phyloP scores from a whole-genome alignment of 2,329 filamentous ascomycete species.

The Aureobasidium leucospermi region DNA sequence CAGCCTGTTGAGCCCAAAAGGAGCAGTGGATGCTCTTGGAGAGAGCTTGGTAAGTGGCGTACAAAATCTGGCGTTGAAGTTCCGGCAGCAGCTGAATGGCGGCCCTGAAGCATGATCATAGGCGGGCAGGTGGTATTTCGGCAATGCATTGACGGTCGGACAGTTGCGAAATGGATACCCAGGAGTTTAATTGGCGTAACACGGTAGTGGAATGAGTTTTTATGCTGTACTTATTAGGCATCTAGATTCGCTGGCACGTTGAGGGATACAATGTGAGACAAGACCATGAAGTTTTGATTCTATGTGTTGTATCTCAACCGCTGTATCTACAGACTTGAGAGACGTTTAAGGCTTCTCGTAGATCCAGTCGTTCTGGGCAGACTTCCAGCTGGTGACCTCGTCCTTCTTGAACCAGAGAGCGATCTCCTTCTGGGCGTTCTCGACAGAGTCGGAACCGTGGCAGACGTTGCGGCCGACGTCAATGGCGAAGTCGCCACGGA shows the following conservation, averaged over 20 bases:
- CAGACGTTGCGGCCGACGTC: constrained; percentile 97
- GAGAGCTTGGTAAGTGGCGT: constrained; percentile 35
- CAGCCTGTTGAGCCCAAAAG: constrained; percentile 67
- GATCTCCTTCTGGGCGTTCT: constrained; percentile 99
- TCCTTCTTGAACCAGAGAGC: constrained; percentile 92
- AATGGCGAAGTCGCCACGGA: constrained; percentile 88
- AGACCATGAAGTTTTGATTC: background rate
- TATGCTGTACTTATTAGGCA: background rate
- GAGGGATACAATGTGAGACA: background rate
- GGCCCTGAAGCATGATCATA: background rate
- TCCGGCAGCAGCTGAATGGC: constrained; percentile 7
- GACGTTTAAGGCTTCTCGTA: constrained; percentile 54
- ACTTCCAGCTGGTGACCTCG: constrained; percentile 81
- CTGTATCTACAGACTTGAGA: background rate
- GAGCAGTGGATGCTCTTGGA: constrained; percentile 87
- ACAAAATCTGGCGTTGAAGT: constrained; percentile 4
- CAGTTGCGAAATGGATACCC: background rate
- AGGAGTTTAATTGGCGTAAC: background rate
- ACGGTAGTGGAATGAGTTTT: background rate
- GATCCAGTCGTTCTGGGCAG: constrained; percentile 82
- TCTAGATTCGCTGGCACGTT: background rate
- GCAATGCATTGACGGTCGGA: background rate
- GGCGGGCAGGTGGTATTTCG: background rate
- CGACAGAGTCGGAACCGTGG: constrained; percentile 98
- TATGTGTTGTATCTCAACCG: background rate